Evolutionary conservation across 352 stramenopile species (phyloP).

Genomic region (Blastocystis sp.): DNA sequence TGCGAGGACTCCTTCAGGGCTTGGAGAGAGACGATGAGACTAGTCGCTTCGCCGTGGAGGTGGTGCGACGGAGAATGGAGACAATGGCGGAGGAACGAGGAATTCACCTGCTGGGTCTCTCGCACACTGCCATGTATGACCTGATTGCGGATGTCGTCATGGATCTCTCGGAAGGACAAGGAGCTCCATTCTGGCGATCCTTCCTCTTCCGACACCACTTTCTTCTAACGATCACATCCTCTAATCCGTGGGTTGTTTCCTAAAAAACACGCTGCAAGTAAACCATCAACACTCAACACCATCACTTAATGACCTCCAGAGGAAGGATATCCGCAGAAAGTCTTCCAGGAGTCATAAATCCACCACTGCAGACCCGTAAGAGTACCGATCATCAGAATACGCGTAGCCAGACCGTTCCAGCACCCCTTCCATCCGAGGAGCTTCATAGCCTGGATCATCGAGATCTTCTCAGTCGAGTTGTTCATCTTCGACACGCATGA

Average conservation of each 20-base stretch:
- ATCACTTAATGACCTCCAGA: slow-evolving; percentile 65
- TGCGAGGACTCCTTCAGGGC: neutral
- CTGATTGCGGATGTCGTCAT: neutral
- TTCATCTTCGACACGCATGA: slow-evolving; percentile 92
- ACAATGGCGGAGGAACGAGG: neutral
- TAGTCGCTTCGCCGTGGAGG: neutral
- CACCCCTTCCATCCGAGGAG: slow-evolving; percentile 63
- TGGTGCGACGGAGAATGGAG: neutral
- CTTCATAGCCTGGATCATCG: slow-evolving; percentile 74
- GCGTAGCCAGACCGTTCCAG: slow-evolving; percentile 71
- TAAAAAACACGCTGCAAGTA: neutral
- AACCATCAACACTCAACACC: neutral
- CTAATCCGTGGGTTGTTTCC: neutral
- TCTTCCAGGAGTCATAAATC: slow-evolving; percentile 90
- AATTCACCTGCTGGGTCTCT: neutral
- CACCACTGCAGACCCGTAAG: slow-evolving; percentile 87
- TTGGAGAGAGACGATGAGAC: neutral
- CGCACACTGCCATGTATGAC: neutral
- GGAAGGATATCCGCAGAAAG: slow-evolving; percentile 77
- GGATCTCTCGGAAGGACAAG: neutral
- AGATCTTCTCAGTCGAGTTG: slow-evolving; percentile 74
- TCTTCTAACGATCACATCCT: neutral
- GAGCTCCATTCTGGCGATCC: neutral
- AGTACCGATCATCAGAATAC: slow-evolving; percentile 88
- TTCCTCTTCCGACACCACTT: neutral